Evolutionary conservation across 768 basidiomycete genomes (phyloP), one percentile per base, ranked within the genome.

Genomic region (Phylloporus arenicola): DNA sequence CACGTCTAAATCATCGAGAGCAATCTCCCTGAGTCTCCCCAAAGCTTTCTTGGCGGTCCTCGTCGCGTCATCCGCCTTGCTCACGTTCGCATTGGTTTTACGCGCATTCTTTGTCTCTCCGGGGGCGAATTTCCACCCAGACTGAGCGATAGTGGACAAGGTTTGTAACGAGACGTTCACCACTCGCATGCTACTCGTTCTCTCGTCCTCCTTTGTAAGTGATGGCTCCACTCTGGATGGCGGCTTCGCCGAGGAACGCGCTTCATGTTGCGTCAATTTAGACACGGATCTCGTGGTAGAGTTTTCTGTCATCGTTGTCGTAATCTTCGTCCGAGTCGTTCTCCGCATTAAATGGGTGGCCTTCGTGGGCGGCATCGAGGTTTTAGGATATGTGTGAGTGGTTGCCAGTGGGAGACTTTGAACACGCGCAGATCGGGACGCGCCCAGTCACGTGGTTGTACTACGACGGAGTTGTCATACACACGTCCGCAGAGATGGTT

Each of bases 131-230:
- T 80, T 86, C 84, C 82, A 83, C 1, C 84, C 84, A 0, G 77
- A 74, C 54, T 84, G 78, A 27, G 78, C 63, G 10, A 79, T 49
- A 2, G 57, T 54, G 6, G 82, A 77, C 11, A 91, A 64, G 0
- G 68, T 70, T 56, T 85, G 85, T 6, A 83, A 79, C 0, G 81
- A 76, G 1, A 72, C 43, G 53, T 90, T 90, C 9, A 88, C 78
- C 2, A 72, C 67, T 19, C 77, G 76, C 88, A 88, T 90, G 2
- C 79, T 75, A 3, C 63, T 53, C 0, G 72, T 54, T 20, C 71
- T 72, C 31, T 64, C 64, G 34, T 76, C 72, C 46, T 75, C 76
- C 5, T 59, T 40, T 20, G 48, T 38, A 11, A 38, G 45, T 30
- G 47, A 45, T 17, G 39, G 27, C 11, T 9, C 37, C 22, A 38